These are phyloP conservation scores for Pyrenochaeta sp. DNA, from an alignment of 2,329 filamentous ascomycete genomes.

Conservation along the genomic window DNA sequence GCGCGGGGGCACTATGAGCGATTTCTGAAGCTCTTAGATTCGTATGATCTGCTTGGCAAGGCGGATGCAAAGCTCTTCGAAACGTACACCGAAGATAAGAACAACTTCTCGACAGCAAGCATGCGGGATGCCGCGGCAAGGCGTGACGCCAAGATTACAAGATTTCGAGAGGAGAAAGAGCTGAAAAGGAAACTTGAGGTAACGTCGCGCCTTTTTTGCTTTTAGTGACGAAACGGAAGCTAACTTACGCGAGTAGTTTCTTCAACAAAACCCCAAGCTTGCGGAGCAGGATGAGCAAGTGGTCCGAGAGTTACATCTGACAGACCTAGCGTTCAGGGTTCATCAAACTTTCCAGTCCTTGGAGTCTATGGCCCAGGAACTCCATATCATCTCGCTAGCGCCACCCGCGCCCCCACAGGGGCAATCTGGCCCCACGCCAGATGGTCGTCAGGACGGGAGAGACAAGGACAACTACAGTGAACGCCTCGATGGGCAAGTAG, in stretches of 20 bases:
- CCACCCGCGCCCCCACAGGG: constrained; percentile 62
- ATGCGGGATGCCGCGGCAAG: constrained; percentile 72
- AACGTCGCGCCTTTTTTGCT: constrained; percentile 26
- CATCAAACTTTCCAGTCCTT: constrained; percentile 86
- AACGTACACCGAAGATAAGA: constrained; percentile 74
- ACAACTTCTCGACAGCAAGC: constrained; percentile 76
- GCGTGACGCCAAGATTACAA: constrained; percentile 83
- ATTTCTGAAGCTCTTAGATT: constrained; percentile 79
- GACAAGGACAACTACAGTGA: constrained; percentile 70
- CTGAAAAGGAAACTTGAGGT: constrained; percentile 84
- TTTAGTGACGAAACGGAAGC: constrained; percentile 14
- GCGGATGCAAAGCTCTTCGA: constrained; percentile 75
- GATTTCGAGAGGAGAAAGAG: constrained; percentile 85
- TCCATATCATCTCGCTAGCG: constrained; percentile 80
- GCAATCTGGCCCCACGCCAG: constrained; percentile 47
- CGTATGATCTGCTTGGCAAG: constrained; percentile 75
- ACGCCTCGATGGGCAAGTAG: constrained; percentile 69
- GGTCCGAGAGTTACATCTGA: constrained; percentile 80
- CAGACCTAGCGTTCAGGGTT: constrained; percentile 75
- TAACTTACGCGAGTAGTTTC: constrained; percentile 57
- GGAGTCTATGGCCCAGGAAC: constrained; percentile 86
- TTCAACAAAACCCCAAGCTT: constrained; percentile 66
- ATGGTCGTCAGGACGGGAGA: constrained; percentile 59
- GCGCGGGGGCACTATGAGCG: constrained; percentile 78
- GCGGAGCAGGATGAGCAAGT: constrained; percentile 82